A percentile compares a stretch with the other conserved stretches of the same genome.
These are phyloP conservation scores for Cordyceps pruinosa DNA, from an alignment of 2,329 filamentous ascomycete species.

Conservation along the genomic window DNA sequence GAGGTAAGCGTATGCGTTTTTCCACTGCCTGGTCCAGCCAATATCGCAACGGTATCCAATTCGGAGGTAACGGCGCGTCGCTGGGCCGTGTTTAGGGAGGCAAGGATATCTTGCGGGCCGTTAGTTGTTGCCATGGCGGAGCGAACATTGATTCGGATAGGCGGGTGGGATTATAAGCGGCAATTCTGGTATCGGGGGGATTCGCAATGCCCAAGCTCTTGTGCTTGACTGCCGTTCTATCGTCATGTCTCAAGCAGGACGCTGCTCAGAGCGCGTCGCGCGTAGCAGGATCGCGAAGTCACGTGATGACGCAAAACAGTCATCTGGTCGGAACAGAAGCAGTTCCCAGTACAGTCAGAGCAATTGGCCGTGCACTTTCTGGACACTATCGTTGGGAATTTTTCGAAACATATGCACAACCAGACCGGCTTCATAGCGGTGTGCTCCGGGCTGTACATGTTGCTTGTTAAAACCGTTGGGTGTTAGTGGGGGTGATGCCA, in stretches of 20 bases:
- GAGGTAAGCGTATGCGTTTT: slow-evolving; percentile 96
- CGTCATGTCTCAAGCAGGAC: background rate
- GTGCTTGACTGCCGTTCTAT: background rate
- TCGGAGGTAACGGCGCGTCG: slow-evolving; percentile 47
- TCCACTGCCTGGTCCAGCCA: slow-evolving; percentile 64
- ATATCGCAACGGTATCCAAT: slow-evolving; percentile 53
- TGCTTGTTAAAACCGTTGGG: background rate
- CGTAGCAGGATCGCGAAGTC: background rate
- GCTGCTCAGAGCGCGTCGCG: background rate
- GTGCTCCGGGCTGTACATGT: too few species aligned
- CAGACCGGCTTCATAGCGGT: too few species aligned
- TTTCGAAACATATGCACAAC: too few species aligned
- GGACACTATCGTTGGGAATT: too few species aligned
- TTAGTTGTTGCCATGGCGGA: slow-evolving; percentile 1
- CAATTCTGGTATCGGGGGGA: too few species aligned
- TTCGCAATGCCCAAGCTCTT: background rate
- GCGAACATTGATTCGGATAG: background rate
- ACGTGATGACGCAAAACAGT: background rate
- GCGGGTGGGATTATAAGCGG: too few species aligned
- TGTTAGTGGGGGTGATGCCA: background rate
- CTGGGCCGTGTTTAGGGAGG: slow-evolving; percentile 49
- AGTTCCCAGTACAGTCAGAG: too few species aligned
- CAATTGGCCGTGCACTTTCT: too few species aligned
- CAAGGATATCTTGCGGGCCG: slow-evolving; percentile 32
- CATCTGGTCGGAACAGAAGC: too few species aligned